Evolutionary conservation across 768 basidiomycete genomes (phyloP), one percentile per base, ranked within the genome.

Genomic region (Phlegmacium glaucopus): DNA sequence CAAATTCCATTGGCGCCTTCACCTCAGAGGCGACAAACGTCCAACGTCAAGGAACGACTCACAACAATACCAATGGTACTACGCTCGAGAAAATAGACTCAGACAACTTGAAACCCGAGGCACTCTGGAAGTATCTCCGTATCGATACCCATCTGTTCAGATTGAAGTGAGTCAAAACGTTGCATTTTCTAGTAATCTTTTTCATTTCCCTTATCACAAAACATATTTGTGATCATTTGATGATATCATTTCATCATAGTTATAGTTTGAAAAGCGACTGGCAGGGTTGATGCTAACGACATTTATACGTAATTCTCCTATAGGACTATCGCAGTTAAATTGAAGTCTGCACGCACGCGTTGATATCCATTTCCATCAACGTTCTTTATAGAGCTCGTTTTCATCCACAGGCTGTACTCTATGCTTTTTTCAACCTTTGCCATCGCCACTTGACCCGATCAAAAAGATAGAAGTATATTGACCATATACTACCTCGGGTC

Each of bases 61-160:
- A 34, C 32, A 34, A n/a, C 32, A n/a, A 11, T 34, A 11, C 32
- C 22, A 22, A 5, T 22, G 22, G 22, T 22, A 22, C 22, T 5
- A 5, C 5, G 5, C 22, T 22, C 2, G 22, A 22, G 22, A 22
- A 22, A n/a, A 34, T 34, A n/a, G n/a, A 34, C 32, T 29, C 47
- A 16, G 45, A 43, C 30, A 61, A 57, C 54, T 18, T 51, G 53
- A 25, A 54, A 55, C 2, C 22, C 5, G 22, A 22, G 22, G 22
- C 22, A 22, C 5, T 22, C 22, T 22, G 22, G 52, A 52, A 50
- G 42, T 46, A 55, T 25, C 53, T 61, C 60, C 53, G 59, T 9
- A 55, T 61, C 26, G 60, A 58, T 38, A 51, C 52, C 18, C 57
- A 44, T 12, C 34, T 57, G 25, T 43, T 58, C 18, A 61, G 51